Evolutionary conservation across 2,329 filamentous ascomycete genomes (phyloP).

Genomic region (Trichophyton verrucosum): DNA sequence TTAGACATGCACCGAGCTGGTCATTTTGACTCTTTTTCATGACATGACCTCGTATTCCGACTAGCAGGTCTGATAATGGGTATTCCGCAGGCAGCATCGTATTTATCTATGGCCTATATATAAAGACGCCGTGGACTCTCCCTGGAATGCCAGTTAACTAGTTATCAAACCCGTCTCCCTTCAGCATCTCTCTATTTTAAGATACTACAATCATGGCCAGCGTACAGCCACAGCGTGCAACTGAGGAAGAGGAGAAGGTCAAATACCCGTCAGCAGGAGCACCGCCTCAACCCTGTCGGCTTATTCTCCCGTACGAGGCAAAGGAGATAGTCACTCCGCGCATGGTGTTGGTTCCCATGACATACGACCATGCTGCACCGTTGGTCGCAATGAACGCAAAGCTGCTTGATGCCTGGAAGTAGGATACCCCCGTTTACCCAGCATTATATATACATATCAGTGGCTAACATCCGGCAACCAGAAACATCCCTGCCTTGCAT

Average conservation of each 20-base stretch:
- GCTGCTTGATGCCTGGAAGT: not conserved
- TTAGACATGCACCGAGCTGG: not conserved
- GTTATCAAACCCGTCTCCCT: not conserved
- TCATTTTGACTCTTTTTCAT: not conserved
- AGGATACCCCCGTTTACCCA: not conserved
- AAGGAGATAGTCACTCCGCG: conserved; percentile 8
- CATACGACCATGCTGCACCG: not conserved
- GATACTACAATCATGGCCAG: not conserved
- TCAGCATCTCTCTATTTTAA: not conserved
- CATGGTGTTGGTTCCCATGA: conserved; percentile 1
- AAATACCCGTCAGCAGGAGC: conserved; percentile 8
- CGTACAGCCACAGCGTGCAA: not conserved
- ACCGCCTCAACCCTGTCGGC: conserved; percentile 7
- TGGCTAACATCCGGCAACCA: not conserved
- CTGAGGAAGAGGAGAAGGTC: conserved; percentile 5
- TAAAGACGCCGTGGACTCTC: not conserved
- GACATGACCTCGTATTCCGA: not conserved
- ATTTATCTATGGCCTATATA: not conserved
- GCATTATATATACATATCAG: not conserved
- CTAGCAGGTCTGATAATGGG: not conserved
- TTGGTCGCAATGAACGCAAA: not conserved
- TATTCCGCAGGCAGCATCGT: not conserved
- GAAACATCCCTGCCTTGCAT: not conserved
- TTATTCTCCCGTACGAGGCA: conserved; percentile 5
- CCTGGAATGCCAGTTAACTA: not conserved